Evolutionary conservation across 2,329 filamentous ascomycete genomes (phyloP), one percentile per base, ranked within the genome.

Genomic region (Trichoderma semiorbis): DNA sequence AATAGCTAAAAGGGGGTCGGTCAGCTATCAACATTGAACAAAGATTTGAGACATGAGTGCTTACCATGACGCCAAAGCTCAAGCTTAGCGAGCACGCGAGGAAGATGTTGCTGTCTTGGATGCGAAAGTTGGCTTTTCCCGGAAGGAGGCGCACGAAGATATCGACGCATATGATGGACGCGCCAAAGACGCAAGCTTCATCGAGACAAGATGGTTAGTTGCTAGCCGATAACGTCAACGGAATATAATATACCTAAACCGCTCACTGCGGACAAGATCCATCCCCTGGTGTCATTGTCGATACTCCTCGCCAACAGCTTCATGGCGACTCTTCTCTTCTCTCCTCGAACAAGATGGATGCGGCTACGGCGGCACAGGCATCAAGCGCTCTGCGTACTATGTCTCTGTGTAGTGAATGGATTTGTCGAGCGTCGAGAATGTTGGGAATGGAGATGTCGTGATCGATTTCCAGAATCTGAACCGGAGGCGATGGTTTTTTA

Each of bases 61-160:
- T 75, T 81, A 97, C 95, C 94, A 99, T 97, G 60, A 98, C 95
- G 57, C 96, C 95, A 76, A 97, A 97, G 80, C 94, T 98, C 74
- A 99, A 83, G 81, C 95, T 97, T 73, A 98, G 83, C 0, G 95
- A 98, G 26, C 91, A 90, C 1, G 95, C 95, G 5, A 98, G 86
- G 79, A 99, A 99, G 26, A 86, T 86, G 83, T 93, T 95, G 82
- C 93, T 98, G 74, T 97, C 92, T 78, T 97, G 90, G 75, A 99
- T 97, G 76, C 90, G 89, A 80, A 98, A 99, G 79, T 91, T 86
- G 77, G 86, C 89, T 81, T 92, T 90, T 67, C 91, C 89, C 4
- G 93, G 92, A 64, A 97, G 84, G 66, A 87, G 85, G 71, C 91
- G 90, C 64, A 97, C 85, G 69, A 97, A 78, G 50, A 94, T 79